Evolutionary conservation across 2,329 filamentous ascomycete species (phyloP), one percentile per base, ranked within the genome.

Genomic region (Ceratocystis albifundus): DNA sequence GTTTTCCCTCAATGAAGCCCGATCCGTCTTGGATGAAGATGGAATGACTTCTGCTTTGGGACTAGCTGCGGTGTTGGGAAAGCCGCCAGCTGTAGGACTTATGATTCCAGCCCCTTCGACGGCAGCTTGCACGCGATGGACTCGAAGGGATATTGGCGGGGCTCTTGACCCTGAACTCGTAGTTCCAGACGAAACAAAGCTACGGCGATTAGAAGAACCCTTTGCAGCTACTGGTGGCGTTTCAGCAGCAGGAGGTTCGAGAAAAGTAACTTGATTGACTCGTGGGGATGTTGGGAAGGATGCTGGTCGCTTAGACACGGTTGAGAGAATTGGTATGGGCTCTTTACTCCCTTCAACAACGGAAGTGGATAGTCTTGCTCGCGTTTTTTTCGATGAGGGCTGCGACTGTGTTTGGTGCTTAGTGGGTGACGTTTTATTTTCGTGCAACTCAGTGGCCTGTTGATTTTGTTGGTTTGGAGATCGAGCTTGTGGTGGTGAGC

Each of bases 281-380:
- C 66, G 66, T 46, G 71, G 71, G 20, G 74, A 73, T 48, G 75
- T 75, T 48, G 71, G 70, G 67, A 76, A 73, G 63, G 77, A 77
- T 62, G 76, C 73, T 30, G 76, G 74, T 46, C 75, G 75, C 68
- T 74, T 75, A 64, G 67, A 64, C 6, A 22, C 61, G 4, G 64
- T 55, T 1, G 55, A 32, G 32, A 68, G 46, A 66, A 67, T 62
- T 44, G 69, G 65, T 15, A 62, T 41, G n/a, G 66, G 66, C 4
- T 65, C 53, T 41, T 67, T 67, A 20, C 57, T 62, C 12, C 62
- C 59, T 41, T 69, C 69, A 66, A 70, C 70, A 64, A 66, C 69
- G 64, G 71, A 70, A 70, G 72, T 72, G 68, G 72, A 70, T 70
- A 71, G 72, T 70, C 67, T 70, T 65, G 70, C 69, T 68, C 66